Percentiles rank a stretch among this genome's conserved stretches.
These are phyloP conservation scores for Pseudopyricularia javanii DNA, from an alignment of 2,329 filamentous ascomycete species.

Conservation along the genomic window DNA sequence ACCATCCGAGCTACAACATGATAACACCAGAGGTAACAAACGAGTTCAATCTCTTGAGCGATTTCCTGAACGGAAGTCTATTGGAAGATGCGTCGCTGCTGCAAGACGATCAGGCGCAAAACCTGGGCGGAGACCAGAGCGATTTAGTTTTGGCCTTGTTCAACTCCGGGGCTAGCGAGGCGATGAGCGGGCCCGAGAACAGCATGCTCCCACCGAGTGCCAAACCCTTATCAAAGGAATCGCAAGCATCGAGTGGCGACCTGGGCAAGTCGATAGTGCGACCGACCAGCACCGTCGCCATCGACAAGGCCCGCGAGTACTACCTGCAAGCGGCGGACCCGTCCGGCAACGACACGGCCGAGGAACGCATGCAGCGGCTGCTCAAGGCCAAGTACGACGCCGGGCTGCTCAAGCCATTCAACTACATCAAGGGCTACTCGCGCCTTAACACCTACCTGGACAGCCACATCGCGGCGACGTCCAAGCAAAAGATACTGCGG, in stretches of 20 bases:
- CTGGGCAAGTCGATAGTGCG: conserved; percentile 46
- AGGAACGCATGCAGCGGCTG: conserved; percentile 90
- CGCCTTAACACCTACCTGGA: conserved; percentile 87
- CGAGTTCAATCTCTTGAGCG: conserved; percentile 93
- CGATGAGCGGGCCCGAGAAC: conserved; percentile 11
- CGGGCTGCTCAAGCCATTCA: conserved; percentile 89
- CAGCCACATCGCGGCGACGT: conserved; percentile 66
- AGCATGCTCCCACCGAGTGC: conserved; percentile 21
- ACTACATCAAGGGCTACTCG: conserved; percentile 94
- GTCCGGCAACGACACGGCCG: conserved; percentile 70
- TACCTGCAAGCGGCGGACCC: conserved; percentile 96
- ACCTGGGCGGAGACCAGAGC: conserved; percentile 27
- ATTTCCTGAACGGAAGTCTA: conserved; percentile 86
- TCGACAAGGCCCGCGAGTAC: conserved; percentile 73
- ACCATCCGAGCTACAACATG: conserved; percentile 80
- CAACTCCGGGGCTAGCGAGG: conserved; percentile 19
- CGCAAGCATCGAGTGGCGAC: conserved; percentile 30
- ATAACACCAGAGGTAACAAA: conserved; percentile 85
- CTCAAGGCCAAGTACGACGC: conserved; percentile 94
- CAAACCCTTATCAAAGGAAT: not conserved
- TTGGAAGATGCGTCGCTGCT: conserved; percentile 70
- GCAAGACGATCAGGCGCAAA: conserved; percentile 47
- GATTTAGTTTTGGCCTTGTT: conserved; percentile 37
- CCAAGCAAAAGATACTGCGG: conserved; percentile 81
- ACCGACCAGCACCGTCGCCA: conserved; percentile 46